These are phyloP conservation scores for Hanseniaspora occidentalis DNA, from an alignment of 805 yeast species.

Conservation along the genomic window DNA sequence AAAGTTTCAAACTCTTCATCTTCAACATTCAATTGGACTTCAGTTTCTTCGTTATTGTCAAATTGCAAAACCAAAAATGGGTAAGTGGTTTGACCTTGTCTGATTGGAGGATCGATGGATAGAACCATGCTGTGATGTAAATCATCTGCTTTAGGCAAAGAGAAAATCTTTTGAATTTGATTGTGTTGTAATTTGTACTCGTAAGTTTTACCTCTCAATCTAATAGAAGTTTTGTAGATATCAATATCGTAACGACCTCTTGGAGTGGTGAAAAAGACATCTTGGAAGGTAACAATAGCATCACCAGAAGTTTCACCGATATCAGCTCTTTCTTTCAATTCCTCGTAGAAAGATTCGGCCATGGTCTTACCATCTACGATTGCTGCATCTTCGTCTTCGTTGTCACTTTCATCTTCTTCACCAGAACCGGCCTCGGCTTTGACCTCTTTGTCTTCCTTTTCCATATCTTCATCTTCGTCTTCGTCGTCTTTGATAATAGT, in stretches of 20 bases:
- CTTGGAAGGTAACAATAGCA: slow-evolving; percentile 86
- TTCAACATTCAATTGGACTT: slow-evolving; percentile 73
- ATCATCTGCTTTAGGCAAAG: slow-evolving; percentile 91
- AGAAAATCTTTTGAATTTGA: slow-evolving; percentile 80
- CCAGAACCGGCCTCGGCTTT: slow-evolving; percentile 26
- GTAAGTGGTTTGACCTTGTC: slow-evolving; percentile 97
- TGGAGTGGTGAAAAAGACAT: slow-evolving; percentile 86
- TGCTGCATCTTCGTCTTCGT: slow-evolving; percentile 17
- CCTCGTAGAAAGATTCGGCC: slow-evolving; percentile 81
- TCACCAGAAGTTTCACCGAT: slow-evolving; percentile 92
- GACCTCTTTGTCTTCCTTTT: slow-evolving; percentile 19
- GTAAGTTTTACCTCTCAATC: slow-evolving; percentile 93
- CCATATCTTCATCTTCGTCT: slow-evolving; percentile 32
- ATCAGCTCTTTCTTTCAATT: slow-evolving; percentile 82
- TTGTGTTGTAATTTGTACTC: slow-evolving; percentile 89
- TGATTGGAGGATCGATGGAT: slow-evolving; percentile 91
- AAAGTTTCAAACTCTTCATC: slow-evolving; percentile 69
- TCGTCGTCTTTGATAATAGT: slow-evolving; percentile 32
- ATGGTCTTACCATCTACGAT: slow-evolving; percentile 39
- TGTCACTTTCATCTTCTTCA: slow-evolving; percentile 13
- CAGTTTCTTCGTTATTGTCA: slow-evolving; percentile 79
- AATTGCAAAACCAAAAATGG: slow-evolving; percentile 88
- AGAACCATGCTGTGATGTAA: slow-evolving; percentile 76
- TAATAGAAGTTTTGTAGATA: slow-evolving; percentile 74
- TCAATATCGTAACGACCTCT: slow-evolving; percentile 98